Evolutionary conservation across 2,329 filamentous ascomycete genomes (phyloP).

Genomic region (Drechmeria coniospora): DNA sequence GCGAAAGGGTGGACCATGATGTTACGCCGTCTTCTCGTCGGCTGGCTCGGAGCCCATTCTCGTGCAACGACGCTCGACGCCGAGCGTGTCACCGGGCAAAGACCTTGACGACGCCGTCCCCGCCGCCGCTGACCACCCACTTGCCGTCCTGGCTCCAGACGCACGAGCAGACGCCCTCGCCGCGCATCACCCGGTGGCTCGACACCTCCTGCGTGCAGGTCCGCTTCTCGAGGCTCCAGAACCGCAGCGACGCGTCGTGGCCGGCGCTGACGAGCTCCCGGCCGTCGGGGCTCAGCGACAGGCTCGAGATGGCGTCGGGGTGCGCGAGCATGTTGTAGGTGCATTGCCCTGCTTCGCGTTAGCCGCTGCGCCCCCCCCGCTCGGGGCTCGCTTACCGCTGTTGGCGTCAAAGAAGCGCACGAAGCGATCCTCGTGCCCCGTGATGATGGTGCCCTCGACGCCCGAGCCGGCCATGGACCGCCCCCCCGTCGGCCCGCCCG

Average conservation of each 20-base stretch:
- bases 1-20: too few relatives aligned
- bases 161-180: slow-evolving; percentile 85
- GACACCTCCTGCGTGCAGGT: slow-evolving; percentile 93
- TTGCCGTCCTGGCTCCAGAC: slow-evolving; percentile 93
- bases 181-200: slow-evolving; percentile 82
- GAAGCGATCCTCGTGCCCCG: slow-evolving; percentile 89
- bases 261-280: slow-evolving; percentile 89
- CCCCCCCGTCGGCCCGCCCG: slow-evolving; percentile 59
- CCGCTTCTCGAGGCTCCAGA: slow-evolving; percentile 94
- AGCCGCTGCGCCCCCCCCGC: too few relatives aligned
- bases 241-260: slow-evolving; percentile 86
- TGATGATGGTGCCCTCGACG: slow-evolving; percentile 87
- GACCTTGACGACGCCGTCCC: slow-evolving; percentile 92
- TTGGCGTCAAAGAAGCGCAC: slow-evolving; percentile 98
- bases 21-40: too few relatives aligned
- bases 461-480: slow-evolving; percentile 53
- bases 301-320: slow-evolving; percentile 77
- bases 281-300: slow-evolving; percentile 85
- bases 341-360: slow-evolving; percentile 97
- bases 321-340: slow-evolving; percentile 98
- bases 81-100: slow-evolving; percentile 40
- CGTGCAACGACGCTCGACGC: not conserved
- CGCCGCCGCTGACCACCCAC: slow-evolving; percentile 87
- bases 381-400: slow-evolving; percentile 57
- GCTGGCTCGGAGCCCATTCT: slow-evolving; percentile 1